Conservation (phyloP, 176 grass and related monocot genomes). For the Urochloa ruziziensis region DNA sequence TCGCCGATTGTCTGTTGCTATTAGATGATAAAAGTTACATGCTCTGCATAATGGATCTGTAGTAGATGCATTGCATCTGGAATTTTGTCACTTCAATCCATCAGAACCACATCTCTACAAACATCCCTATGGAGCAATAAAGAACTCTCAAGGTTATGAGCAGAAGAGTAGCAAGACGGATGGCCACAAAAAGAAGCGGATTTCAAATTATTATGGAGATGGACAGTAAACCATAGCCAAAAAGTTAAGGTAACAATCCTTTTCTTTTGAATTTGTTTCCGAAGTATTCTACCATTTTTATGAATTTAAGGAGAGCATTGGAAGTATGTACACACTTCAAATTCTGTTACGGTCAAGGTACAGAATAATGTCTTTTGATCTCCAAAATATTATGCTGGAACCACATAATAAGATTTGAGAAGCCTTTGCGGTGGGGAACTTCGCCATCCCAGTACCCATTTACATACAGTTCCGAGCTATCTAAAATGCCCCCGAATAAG, state of each 20-base stretch:
- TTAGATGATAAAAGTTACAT: not conserved
- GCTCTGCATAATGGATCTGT: not conserved
- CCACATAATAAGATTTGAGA: conserved; percentile 1
- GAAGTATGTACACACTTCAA: not conserved
- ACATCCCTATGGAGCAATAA: not conserved
- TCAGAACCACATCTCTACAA: not conserved
- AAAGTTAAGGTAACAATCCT: not conserved
- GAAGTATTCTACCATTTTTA: not conserved
- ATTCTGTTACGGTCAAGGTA: not conserved
- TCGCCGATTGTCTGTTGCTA: not conserved
- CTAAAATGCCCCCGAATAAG: not conserved
- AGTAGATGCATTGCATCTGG: not conserved
- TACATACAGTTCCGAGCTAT: not conserved
- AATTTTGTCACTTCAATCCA: not conserved
- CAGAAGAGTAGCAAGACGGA: not conserved
- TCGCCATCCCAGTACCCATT: not conserved
- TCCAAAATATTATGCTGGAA: not conserved
- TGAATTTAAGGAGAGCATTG: not conserved
- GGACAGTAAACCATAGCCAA: not conserved
- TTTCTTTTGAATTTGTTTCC: not conserved
- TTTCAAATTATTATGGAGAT: not conserved
- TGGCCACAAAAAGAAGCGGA: not conserved
- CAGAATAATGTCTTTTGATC: not conserved
- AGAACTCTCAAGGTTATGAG: not conserved
- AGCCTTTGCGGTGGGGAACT: not conserved